Evolutionary conservation across 352 stramenopile genomes (phyloP), one percentile per base, ranked within the genome.

Genomic region (Globisporangium radiosum): DNA sequence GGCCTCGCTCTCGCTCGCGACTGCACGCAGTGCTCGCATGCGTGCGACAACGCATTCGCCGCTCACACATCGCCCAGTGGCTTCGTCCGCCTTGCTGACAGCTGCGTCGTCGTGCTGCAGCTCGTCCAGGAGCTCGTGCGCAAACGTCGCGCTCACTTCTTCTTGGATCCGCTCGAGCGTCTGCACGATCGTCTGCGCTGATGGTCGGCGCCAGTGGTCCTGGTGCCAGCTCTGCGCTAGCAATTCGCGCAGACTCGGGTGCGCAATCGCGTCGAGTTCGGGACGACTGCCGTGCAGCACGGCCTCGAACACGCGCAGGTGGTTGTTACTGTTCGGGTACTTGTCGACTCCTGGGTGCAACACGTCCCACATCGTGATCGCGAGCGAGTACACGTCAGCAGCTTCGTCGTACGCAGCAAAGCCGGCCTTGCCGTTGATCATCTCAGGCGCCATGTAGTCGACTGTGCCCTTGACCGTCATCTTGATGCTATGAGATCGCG

Each of bases 341-440:
- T 86, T 87, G 17, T 78, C 76, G 6, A 37, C 48, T 0, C 70
- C 64, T 7, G 80, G 80, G 55, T 87, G 55, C 6, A 87, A 47
- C n/a, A 94, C 72, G 42, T 92, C 78, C 78, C 82, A 92, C 62
- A 94, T 76, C 14, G 81, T 91, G 50, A 92, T 82, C 14, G 66
- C 82, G 19, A 94, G 59, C 19, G 76, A 78, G 60, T 90, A 94
- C 43, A 94, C 69, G 47, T 92, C 85, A 0, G 83, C 81, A 38
- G 76, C 74, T 51, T 92, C 76, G 15, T 61, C 78, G 57, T 92
- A 94, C 15, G 50, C 37, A 4, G 74, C 77, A 2, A 77, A 10
- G 0, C 77, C 81, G 4, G 63, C 71, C 25, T 75, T 75, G n/a
- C 80, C 78, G 7, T 90, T 78, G 56, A 94, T 89, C 56, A 94